Conservation (phyloP, 1,139 yeast genomes). For the Hyphopichia wangnamkhiaoensis region DNA sequence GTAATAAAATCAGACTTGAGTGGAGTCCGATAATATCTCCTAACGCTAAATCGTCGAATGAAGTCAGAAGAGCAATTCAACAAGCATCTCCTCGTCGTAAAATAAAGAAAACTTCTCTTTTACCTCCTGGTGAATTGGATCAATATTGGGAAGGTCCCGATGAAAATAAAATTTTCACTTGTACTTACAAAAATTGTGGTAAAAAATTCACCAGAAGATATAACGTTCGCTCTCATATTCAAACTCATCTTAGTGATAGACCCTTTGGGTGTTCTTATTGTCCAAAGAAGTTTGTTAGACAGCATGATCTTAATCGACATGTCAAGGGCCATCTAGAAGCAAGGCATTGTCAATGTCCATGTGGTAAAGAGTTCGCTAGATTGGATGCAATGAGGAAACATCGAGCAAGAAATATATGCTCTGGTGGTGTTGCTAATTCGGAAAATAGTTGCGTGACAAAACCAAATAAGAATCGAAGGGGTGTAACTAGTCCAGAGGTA, state of each 20-base stretch:
- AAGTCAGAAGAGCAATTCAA: slow-evolving; percentile 40
- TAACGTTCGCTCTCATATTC: slow-evolving; percentile 95
- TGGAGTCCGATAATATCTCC: slow-evolving; percentile 61
- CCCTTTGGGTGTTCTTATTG: slow-evolving; percentile 71
- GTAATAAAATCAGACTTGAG: slow-evolving; percentile 41
- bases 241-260: slow-evolving; percentile 92
- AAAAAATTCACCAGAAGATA: slow-evolving; percentile 86
- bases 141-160: slow-evolving; percentile 81
- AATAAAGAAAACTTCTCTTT: slow-evolving; percentile 63
- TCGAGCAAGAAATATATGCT: slow-evolving; percentile 73
- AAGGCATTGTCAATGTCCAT: slow-evolving; percentile 70
- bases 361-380: slow-evolving; percentile 90
- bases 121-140: slow-evolving; percentile 91
- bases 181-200: slow-evolving; percentile 78
- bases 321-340: slow-evolving; percentile 83
- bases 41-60: slow-evolving; percentile 37
- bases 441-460: slow-evolving; percentile 27
- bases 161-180: slow-evolving; percentile 64
- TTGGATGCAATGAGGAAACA: slow-evolving; percentile 89
- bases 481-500: not conserved
- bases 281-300: slow-evolving; percentile 76
- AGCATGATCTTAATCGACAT: slow-evolving; percentile 92
- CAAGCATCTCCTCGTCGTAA: slow-evolving; percentile 45
- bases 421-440: slow-evolving; percentile 55
- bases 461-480: slow-evolving; percentile 18